phyloP scores from a whole-genome alignment of 805 yeast species.

The Candida caryicola region DNA sequence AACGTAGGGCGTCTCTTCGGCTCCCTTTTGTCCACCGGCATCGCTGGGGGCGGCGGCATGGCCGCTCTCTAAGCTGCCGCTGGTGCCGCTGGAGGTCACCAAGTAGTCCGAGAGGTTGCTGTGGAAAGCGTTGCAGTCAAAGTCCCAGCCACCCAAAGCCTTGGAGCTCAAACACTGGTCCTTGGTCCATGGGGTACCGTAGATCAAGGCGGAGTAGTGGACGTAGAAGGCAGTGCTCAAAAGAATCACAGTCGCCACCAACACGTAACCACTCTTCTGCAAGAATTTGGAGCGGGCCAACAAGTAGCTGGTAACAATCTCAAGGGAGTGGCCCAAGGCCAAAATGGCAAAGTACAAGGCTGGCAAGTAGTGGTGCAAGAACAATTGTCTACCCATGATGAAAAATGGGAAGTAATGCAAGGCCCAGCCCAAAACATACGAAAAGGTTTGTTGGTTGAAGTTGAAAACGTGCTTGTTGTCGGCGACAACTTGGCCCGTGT shows the following conservation, averaged over 20 bases:
- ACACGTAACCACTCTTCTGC: conserved; percentile 42
- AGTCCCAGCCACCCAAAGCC: conserved; percentile 77
- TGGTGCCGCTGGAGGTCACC: conserved; percentile 5
- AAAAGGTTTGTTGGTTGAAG: conserved; percentile 61
- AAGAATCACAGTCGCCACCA: conserved; percentile 48
- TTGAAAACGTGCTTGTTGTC: conserved; percentile 55
- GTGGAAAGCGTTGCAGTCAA: conserved; percentile 65
- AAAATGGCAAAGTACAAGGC: conserved; percentile 85
- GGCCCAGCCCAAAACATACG: conserved; percentile 67
- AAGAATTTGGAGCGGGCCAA: conserved; percentile 37
- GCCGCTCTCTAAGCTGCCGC: conserved; percentile 4
- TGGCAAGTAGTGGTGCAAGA: conserved; percentile 91
- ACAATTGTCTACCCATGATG: conserved; percentile 89
- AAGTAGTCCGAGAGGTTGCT: conserved; percentile 25
- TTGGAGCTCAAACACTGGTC: conserved; percentile 60
- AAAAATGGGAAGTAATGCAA: conserved; percentile 73
- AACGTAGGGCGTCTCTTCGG: conserved; percentile 28
- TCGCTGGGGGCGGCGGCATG: conserved; percentile 16
- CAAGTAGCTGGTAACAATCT: conserved; percentile 44
- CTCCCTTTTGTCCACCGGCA: conserved; percentile 17
- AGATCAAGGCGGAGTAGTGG: conserved; percentile 67
- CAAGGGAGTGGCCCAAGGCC: conserved; percentile 68
- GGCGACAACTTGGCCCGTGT: conserved; percentile 45
- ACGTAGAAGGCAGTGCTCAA: conserved; percentile 54
- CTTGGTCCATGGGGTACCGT: conserved; percentile 80